These are phyloP conservation scores for Debaryomycetaceae sp. DNA, from an alignment of 1,139 yeast species.

Conservation along the genomic window DNA sequence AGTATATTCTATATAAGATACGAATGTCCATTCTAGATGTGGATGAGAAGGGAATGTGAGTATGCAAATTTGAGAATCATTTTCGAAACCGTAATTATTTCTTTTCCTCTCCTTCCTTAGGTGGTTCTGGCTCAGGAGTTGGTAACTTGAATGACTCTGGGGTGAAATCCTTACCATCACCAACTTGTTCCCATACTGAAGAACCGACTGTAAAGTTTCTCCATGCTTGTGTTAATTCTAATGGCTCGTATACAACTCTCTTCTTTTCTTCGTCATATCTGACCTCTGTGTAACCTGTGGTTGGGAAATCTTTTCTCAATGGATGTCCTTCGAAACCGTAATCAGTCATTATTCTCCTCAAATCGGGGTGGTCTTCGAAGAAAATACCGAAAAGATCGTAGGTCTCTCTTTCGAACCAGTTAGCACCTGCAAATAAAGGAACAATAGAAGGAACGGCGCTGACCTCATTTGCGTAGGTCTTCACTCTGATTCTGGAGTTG, in stretches of 20 bases:
- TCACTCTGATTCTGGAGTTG: conserved; percentile 85
- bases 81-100: conserved; percentile 11
- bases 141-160: conserved; percentile 83
- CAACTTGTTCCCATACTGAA: conserved; percentile 90
- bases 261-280: conserved; percentile 89
- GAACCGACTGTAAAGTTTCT: conserved; percentile 87
- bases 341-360: conserved; percentile 88
- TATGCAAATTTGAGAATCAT: conserved; percentile 3
- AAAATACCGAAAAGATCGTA: conserved; percentile 84
- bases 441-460: conserved; percentile 78
- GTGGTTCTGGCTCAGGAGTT: conserved; percentile 75
- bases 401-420: conserved; percentile 90
- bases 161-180: conserved; percentile 78
- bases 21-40: not conserved
- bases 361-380: conserved; percentile 86
- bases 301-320: conserved; percentile 87
- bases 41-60: conserved; percentile 1
- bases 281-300: conserved; percentile 87
- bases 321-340: conserved; percentile 94
- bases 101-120: conserved; percentile 38
- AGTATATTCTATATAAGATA: not conserved
- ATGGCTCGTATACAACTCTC: conserved; percentile 85
- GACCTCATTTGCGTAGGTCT: conserved; percentile 83
- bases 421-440: conserved; percentile 71
- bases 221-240: conserved; percentile 89